Percentiles rank a stretch among this genome's conserved stretches.
Evolutionary conservation across 2,329 filamentous ascomycete genomes (phyloP).

Genomic region (Trichothecium sympodiale): DNA sequence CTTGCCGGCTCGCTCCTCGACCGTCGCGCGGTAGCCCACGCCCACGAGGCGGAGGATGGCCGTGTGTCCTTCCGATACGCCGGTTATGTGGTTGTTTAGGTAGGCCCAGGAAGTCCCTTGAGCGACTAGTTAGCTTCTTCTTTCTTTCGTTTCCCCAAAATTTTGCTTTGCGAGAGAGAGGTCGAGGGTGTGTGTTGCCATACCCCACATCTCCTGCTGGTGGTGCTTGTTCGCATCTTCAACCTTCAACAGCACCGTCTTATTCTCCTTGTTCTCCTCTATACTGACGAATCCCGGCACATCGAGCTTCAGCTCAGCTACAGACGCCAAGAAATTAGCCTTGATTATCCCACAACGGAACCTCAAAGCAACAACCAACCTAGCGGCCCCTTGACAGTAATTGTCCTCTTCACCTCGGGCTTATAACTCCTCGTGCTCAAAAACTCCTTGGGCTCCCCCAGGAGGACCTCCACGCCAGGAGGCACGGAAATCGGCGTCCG

Average conservation of each 20-base stretch:
- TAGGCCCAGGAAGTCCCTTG: constrained; percentile 82
- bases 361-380: constrained; percentile 32
- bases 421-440: constrained; percentile 48
- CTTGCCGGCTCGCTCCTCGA: constrained; percentile 66
- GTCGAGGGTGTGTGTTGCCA: constrained; percentile 4
- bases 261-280: constrained; percentile 50
- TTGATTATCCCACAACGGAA: too few species aligned
- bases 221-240: constrained; percentile 56
- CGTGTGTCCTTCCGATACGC: constrained; percentile 92
- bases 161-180: not conserved
- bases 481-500: constrained; percentile 70
- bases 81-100: constrained; percentile 80
- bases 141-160: not conserved
- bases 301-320: constrained; percentile 64
- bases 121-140: not conserved
- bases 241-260: constrained; percentile 59
- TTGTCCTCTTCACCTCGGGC: constrained; percentile 50
- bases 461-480: constrained; percentile 66
- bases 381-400: constrained; percentile 71
- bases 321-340: not conserved
- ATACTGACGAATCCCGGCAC: constrained; percentile 73
- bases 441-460: constrained; percentile 49
- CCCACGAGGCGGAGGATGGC: constrained; percentile 87
- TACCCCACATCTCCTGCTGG: constrained; percentile 96
- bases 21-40: constrained; percentile 84